These are phyloP conservation scores for Phialophora chinensis DNA, from an alignment of 2,329 filamentous ascomycete species.

Conservation along the genomic window DNA sequence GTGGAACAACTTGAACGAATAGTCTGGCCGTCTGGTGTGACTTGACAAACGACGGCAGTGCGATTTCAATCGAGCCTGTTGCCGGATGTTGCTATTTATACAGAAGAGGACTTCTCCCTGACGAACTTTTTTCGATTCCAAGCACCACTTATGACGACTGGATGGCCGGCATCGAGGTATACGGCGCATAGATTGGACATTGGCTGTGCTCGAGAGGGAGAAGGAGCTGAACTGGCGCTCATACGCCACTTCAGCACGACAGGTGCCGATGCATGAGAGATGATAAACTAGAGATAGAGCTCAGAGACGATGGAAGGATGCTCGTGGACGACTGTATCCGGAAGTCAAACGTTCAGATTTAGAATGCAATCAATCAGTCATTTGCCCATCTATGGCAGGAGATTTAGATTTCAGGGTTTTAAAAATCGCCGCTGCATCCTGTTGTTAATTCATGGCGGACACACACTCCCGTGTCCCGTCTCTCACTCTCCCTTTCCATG, in stretches of 20 bases:
- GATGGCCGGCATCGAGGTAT: not conserved
- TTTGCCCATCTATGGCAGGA: not conserved
- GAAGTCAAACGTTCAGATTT: not conserved
- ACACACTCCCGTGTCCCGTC: too few relatives aligned
- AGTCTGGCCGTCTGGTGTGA: not conserved
- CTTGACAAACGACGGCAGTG: not conserved
- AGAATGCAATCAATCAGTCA: not conserved
- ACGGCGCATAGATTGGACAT: too few relatives aligned
- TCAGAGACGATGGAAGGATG: not conserved
- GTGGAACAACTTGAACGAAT: not conserved
- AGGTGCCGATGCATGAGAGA: not conserved
- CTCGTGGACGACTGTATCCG: not conserved
- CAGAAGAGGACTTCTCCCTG: not conserved
- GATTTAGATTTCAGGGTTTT: too few relatives aligned
- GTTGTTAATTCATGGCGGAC: too few relatives aligned
- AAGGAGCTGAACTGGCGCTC: not conserved
- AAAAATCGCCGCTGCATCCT: too few relatives aligned
- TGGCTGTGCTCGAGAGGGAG: not conserved
- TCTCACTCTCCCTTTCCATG: too few relatives aligned
- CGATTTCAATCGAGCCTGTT: not conserved
- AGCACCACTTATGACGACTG: not conserved
- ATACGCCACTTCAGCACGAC: not conserved
- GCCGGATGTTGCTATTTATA: not conserved
- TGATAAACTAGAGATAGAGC: conserved; percentile 3
- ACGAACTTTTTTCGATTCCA: not conserved